Percentiles rank a stretch among this genome's conserved stretches.
phyloP scores from a whole-genome alignment of 1,284 basidiomycete species.

The Boletus mariae region DNA sequence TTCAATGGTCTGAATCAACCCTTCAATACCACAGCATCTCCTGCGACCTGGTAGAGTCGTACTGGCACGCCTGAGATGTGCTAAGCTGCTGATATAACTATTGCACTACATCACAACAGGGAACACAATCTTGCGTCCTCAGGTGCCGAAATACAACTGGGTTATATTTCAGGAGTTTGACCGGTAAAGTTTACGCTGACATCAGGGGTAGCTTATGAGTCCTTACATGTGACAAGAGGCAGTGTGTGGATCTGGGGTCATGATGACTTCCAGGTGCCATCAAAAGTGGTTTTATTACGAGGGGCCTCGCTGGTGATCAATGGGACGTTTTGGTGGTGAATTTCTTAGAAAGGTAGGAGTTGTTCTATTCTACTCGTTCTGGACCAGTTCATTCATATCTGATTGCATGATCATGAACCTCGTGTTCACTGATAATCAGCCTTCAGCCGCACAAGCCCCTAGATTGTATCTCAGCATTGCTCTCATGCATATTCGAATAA shows the following conservation, averaged over 20 bases:
- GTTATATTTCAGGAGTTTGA: background rate
- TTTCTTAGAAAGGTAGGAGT: constrained; percentile 1
- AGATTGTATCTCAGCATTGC: background rate
- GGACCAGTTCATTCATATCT: constrained; percentile 2
- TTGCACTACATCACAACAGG: background rate
- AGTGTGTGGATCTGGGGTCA: constrained; percentile 6
- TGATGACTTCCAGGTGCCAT: background rate
- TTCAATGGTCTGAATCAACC: background rate
- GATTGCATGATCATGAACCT: background rate
- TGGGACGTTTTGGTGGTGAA: background rate
- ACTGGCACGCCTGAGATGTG: background rate
- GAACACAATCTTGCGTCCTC: background rate
- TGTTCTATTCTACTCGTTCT: constrained; percentile 6
- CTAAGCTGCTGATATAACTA: background rate
- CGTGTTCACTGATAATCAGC: background rate
- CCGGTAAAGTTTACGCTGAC: background rate
- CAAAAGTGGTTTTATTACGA: background rate
- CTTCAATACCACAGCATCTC: background rate
- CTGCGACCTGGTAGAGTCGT: background rate
- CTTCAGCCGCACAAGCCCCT: background rate
- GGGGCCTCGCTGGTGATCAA: background rate
- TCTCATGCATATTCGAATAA: background rate
- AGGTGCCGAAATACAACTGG: background rate
- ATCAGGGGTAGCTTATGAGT: background rate
- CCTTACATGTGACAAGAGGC: background rate